phyloP scores from a whole-genome alignment of 176 grass and related monocot species.

The Phragmites australis region DNA sequence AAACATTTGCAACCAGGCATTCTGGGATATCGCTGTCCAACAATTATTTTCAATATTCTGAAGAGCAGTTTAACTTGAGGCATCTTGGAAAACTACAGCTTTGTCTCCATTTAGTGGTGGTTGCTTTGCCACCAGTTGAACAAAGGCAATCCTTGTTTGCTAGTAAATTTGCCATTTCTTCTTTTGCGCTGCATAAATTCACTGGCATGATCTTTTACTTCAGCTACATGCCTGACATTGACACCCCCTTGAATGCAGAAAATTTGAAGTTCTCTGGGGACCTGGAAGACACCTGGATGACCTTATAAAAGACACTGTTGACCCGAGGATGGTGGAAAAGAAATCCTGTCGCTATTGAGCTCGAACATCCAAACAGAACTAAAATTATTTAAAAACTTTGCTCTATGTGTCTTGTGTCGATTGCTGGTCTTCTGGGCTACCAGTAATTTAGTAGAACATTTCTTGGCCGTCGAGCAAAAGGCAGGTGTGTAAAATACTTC shows the following conservation, averaged over 20 bases:
- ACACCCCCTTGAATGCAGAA: conserved; percentile 30
- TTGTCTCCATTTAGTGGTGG: conserved; percentile 38
- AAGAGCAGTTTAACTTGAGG: conserved; percentile 41
- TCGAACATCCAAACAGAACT: conserved; percentile 4
- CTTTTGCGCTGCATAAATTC: neutral
- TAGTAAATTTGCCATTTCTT: neutral
- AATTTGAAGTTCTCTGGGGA: neutral
- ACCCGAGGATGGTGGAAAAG: neutral
- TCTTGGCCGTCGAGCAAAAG: neutral
- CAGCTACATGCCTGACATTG: conserved; percentile 4
- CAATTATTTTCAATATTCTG: conserved; percentile 39
- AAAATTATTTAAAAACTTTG: neutral
- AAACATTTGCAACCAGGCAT: conserved; percentile 38
- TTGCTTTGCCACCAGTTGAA: conserved; percentile 33
- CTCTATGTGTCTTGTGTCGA: neutral
- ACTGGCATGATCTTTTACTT: neutral
- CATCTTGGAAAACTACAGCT: conserved; percentile 26
- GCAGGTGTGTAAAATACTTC: conserved; percentile 22
- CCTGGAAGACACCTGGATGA: conserved; percentile 4
- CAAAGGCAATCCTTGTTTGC: conserved; percentile 26
- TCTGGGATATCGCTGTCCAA: conserved; percentile 30
- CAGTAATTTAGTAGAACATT: conserved; percentile 19
- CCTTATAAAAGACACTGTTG: neutral
- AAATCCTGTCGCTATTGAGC: neutral
- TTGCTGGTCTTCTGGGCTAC: neutral